Conservation (phyloP, 768 basidiomycete genomes). For the Leccinum boreale region DNA sequence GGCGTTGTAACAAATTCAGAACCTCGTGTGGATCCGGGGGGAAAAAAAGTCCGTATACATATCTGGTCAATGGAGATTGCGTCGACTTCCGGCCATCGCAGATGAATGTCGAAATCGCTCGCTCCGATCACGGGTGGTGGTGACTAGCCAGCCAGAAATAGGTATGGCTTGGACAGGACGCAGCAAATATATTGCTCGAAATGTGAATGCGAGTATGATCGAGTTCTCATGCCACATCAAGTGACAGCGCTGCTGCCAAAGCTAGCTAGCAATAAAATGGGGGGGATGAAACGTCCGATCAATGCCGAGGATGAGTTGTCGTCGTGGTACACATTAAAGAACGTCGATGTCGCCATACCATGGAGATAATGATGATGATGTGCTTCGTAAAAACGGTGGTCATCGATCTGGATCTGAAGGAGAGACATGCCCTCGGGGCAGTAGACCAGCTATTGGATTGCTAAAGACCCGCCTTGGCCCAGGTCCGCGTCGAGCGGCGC, state of each 20-base stretch:
- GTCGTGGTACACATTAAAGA: slow-evolving; percentile 13
- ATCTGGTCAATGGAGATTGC: slow-evolving; percentile 6
- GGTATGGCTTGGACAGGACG: neutral
- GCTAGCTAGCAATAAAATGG: slow-evolving; percentile 19
- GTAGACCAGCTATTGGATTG: slow-evolving; percentile 11
- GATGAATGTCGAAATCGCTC: neutral
- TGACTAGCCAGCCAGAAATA: neutral
- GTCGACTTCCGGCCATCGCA: neutral
- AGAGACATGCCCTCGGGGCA: slow-evolving; percentile 6
- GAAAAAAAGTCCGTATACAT: neutral
- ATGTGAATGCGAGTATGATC: slow-evolving; percentile 5
- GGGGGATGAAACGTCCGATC: neutral
- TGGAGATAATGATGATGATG: neutral
- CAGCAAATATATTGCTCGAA: neutral
- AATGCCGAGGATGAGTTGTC: slow-evolving; percentile 4
- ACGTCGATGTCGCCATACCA: slow-evolving; percentile 5
- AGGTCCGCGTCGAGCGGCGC: slow-evolving; percentile 24
- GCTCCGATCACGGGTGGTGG: neutral
- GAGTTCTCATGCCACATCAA: neutral
- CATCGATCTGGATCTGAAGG: neutral
- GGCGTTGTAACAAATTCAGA: too few species aligned
- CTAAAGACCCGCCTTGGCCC: slow-evolving; percentile 22
- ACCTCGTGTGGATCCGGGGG: neutral
- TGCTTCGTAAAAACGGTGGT: slow-evolving; percentile 8
- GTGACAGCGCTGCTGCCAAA: slow-evolving; percentile 15